phyloP scores from a whole-genome alignment of 345 rosid genomes.

The Populus alba region DNA sequence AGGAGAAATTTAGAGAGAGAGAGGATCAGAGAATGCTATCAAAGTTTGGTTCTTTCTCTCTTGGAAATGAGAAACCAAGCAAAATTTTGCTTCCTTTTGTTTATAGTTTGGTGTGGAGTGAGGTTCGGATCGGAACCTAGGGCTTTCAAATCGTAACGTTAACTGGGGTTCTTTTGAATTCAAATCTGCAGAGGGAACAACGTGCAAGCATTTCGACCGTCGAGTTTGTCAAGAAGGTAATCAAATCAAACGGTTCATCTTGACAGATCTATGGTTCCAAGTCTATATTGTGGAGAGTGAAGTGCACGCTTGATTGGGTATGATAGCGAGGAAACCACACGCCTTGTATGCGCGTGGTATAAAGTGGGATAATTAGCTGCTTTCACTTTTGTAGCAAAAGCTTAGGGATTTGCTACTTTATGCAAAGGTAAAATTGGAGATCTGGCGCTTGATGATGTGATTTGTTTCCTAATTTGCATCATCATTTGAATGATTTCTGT shows the following conservation, averaged over 20 bases:
- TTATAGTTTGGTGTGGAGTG: background rate
- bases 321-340: too few species aligned
- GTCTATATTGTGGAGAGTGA: too few species aligned
- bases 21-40: background rate
- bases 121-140: slow-evolving; percentile 10
- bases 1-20: background rate
- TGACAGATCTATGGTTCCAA: too few species aligned
- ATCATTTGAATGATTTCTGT: too few species aligned
- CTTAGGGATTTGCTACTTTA: too few species aligned
- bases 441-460: too few species aligned
- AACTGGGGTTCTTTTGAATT: slow-evolving; percentile 15
- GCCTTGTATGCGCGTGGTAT: too few species aligned
- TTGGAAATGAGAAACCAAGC: background rate
- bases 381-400: too few species aligned
- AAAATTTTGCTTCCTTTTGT: background rate
- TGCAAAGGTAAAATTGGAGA: too few species aligned
- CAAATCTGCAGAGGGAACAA: background rate
- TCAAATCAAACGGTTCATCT: background rate
- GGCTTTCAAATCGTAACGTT: slow-evolving; percentile 13
- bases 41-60: background rate
- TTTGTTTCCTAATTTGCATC: too few species aligned
- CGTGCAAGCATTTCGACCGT: background rate
- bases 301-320: background rate
- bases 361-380: too few species aligned
- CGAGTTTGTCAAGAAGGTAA: background rate